Conservation (phyloP, 768 basidiomycete species). For the Xerocomellus chrysenteron region DNA sequence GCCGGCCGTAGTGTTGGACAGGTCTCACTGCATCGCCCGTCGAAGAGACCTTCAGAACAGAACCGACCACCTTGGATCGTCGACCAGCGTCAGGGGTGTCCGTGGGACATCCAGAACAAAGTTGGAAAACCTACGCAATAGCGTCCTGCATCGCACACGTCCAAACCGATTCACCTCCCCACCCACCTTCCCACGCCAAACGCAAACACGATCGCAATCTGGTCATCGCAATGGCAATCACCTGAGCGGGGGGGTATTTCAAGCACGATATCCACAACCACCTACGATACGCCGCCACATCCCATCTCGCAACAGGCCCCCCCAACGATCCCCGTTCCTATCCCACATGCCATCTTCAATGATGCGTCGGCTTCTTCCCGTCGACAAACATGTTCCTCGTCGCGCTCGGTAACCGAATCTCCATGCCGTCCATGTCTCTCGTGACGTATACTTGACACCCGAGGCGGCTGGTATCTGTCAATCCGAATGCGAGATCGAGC, state of each 20-base stretch:
- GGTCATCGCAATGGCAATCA: not conserved
- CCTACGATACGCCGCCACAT: slow-evolving; percentile 3
- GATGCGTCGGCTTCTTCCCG: slow-evolving; percentile 58
- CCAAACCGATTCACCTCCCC: not conserved
- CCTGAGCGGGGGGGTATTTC: slow-evolving; percentile 15
- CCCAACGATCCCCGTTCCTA: not conserved
- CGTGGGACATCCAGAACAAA: no score
- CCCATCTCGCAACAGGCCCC: not conserved
- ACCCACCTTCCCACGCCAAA: not conserved
- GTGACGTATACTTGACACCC: slow-evolving; percentile 81
- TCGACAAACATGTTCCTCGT: slow-evolving; percentile 98
- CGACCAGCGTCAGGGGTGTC: no score
- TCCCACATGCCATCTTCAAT: slow-evolving; percentile 26
- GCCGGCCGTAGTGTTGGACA: no score
- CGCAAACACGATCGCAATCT: not conserved
- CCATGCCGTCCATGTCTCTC: slow-evolving; percentile 80
- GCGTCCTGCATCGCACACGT: not conserved
- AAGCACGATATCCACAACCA: slow-evolving; percentile 17
- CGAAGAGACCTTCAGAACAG: no score
- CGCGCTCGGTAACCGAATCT: slow-evolving; percentile 81
- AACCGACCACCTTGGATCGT: no score
- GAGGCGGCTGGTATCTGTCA: slow-evolving; percentile 88
- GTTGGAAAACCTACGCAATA: not conserved
- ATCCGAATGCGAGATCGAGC: slow-evolving; percentile 96
- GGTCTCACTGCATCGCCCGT: no score